A percentile compares a stretch with the other conserved stretches of the same genome.
phyloP scores from a whole-genome alignment of 2,329 filamentous ascomycete species.

The Fusarium piperis region DNA sequence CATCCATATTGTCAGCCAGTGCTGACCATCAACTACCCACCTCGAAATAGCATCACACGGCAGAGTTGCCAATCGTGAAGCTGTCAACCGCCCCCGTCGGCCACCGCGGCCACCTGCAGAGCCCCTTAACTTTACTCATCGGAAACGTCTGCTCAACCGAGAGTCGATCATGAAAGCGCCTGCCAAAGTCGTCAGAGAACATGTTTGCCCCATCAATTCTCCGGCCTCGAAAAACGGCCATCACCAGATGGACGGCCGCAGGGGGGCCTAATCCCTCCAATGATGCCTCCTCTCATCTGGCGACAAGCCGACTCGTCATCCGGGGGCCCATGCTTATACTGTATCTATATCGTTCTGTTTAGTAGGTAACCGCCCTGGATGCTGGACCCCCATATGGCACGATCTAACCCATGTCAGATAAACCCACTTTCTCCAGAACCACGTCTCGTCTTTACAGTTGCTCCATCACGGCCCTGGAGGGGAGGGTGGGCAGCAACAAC shows the following conservation, averaged over 20 bases:
- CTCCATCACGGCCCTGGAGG: constrained; percentile 3
- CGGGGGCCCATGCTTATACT: constrained; percentile 17
- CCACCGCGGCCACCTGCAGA: background rate
- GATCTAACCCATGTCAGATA: constrained; percentile 14
- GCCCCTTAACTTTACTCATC: background rate
- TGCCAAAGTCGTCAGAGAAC: constrained; percentile 1
- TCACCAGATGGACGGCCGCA: constrained; percentile 11
- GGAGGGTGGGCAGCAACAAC: constrained; percentile 17
- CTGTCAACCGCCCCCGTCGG: background rate
- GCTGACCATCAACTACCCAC: too few species aligned
- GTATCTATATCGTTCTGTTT: constrained; percentile 15
- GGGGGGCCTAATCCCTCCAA: constrained; percentile 28
- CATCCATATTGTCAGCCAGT: constrained; percentile 32
- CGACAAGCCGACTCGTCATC: constrained; percentile 10
- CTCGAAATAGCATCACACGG: constrained; percentile 27
- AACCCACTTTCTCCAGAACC: constrained; percentile 20
- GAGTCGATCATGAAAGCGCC: constrained; percentile 1
- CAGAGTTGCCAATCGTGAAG: background rate
- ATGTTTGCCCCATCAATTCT: constrained; percentile 22
- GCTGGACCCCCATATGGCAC: constrained; percentile 28
- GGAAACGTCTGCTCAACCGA: constrained; percentile 9
- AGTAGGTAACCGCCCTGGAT: constrained; percentile 11
- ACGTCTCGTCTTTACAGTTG: constrained; percentile 32
- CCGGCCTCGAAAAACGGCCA: constrained; percentile 17
- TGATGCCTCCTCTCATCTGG: constrained; percentile 8